Evolutionary conservation across 331 rosid species (phyloP), one percentile per base, ranked within the genome.

Genomic region (Pyracantha coccinea): DNA sequence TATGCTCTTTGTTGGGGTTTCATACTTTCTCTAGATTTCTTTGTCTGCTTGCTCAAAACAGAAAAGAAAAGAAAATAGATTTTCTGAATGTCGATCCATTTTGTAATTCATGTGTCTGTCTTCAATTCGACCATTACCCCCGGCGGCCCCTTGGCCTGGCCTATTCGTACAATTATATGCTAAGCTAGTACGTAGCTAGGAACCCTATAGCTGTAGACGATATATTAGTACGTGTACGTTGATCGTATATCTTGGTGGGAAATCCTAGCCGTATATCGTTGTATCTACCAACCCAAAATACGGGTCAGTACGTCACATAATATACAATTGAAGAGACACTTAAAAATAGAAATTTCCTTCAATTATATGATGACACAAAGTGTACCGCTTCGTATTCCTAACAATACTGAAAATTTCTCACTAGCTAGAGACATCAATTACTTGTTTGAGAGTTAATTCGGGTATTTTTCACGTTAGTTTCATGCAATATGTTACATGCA

Each of bases 1-100:
- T 20, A 2, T 52, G 84, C 65, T 74, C 32, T 78, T 57, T 60
- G 32, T 27, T 60, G 32, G 70, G 77, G 66, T 70, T 70, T 75
- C 72, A 19, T 83, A 44, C 58, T 1, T n/a, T 13, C 16, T 14
- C 7, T 5, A 75, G 75, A 52, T 75, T 79, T 75, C 33, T 21
- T 47, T 79, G 83, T 83, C 86, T 65, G 63, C 17, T 58, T 20
- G 16, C 47, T 41, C 15, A 41, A 41, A 41, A 41, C 47, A 41
- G 15, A 41, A 41, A 41, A 3, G 45, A 41, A 41, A 41, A 11
- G 47, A 41, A 10, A 65, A 65, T 4, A 15, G 6, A 32, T 32
- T 7, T 8, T 32, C 13, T n/a, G 5, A 4, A 4, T 4, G 9
- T 23, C 38, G 20, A 21, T 55, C 47, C 47, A 41, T 20, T 75